Conservation (phyloP, 2,329 filamentous ascomycete species). For the Scytalidium sp. region DNA sequence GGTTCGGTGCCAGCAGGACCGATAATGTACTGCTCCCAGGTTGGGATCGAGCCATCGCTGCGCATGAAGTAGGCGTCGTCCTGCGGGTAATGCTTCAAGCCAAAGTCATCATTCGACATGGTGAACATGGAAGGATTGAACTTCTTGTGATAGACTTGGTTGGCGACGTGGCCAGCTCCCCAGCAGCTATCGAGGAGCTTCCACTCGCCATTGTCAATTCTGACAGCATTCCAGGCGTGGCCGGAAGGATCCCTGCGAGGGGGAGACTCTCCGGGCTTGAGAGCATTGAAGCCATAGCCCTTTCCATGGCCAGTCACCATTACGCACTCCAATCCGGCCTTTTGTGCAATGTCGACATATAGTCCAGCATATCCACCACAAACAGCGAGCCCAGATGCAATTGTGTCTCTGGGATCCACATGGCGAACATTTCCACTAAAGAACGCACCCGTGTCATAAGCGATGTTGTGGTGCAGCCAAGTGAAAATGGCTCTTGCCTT, state of each 20-base stretch:
- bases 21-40: slow-evolving; percentile 80
- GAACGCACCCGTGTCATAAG: slow-evolving; percentile 78
- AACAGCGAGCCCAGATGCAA: slow-evolving; percentile 77
- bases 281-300: slow-evolving; percentile 68
- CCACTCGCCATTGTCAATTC: slow-evolving; percentile 84
- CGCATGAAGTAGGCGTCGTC: slow-evolving; percentile 71
- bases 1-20: slow-evolving; percentile 52
- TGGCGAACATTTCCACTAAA: slow-evolving; percentile 67
- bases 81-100: slow-evolving; percentile 72
- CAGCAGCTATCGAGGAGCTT: slow-evolving; percentile 91
- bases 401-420: slow-evolving; percentile 68
- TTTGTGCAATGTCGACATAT: slow-evolving; percentile 73
- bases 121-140: slow-evolving; percentile 66
- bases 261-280: slow-evolving; percentile 60
- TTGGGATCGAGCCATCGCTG: slow-evolving; percentile 61
- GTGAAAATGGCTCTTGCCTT: slow-evolving; percentile 92
- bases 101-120: slow-evolving; percentile 74
- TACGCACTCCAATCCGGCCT: slow-evolving; percentile 75
- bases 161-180: slow-evolving; percentile 74
- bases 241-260: slow-evolving; percentile 61
- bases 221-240: slow-evolving; percentile 93
- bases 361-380: slow-evolving; percentile 89
- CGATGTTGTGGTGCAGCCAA: slow-evolving; percentile 93
- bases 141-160: slow-evolving; percentile 56
- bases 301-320: slow-evolving; percentile 81